Conservation (phyloP, 208 protist genomes). For the Sergeia podlipaevii region DNA sequence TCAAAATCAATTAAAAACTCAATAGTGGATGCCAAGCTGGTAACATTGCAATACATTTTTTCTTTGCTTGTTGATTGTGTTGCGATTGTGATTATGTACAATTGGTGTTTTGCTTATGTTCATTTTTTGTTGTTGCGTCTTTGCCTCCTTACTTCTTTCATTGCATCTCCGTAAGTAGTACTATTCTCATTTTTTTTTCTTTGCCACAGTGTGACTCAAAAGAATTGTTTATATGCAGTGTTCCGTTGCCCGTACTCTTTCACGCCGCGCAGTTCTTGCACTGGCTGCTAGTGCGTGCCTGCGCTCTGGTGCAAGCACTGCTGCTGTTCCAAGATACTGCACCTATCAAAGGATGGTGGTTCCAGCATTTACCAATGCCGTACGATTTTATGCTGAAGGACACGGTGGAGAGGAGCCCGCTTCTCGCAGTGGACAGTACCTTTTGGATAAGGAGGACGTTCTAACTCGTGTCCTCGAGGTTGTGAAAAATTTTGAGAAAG, state of each 20-base stretch:
- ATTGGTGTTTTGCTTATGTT: not conserved
- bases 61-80: not conserved
- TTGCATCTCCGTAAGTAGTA: not conserved
- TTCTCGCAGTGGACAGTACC: constrained; percentile 78
- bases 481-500: constrained; percentile 96
- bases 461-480: constrained; percentile 93
- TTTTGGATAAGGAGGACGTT: constrained; percentile 93
- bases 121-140: not conserved
- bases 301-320: constrained; percentile 17
- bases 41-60: not conserved
- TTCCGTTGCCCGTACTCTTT: too few species aligned
- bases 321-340: constrained; percentile 4
- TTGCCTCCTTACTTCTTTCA: not conserved
- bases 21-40: too few species aligned
- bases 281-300: constrained; percentile 16
- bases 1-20: not conserved
- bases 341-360: constrained; percentile 2
- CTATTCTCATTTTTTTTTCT: too few species aligned
- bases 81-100: not conserved
- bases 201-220: too few species aligned
- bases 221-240: too few species aligned
- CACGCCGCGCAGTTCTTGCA: constrained; percentile 6
- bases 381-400: constrained; percentile 63
- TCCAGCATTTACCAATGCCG: constrained; percentile 15
- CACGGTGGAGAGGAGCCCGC: constrained; percentile 54